Percentiles rank a stretch among this genome's conserved stretches.
Conservation (phyloP, 352 stramenopile species). For the Globisporangium cederbergense region DNA sequence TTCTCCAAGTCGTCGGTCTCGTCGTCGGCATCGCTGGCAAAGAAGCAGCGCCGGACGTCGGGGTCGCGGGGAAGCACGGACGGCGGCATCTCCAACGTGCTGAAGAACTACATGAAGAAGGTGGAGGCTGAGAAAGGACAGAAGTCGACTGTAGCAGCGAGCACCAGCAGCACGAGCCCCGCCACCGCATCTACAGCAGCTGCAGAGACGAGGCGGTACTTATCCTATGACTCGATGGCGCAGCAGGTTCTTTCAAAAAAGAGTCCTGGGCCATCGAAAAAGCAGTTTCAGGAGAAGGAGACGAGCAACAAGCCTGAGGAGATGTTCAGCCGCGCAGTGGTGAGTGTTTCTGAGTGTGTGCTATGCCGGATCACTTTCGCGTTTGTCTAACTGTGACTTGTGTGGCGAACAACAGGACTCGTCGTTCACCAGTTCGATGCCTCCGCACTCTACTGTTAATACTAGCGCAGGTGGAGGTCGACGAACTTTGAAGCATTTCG, state of each 20-base stretch:
- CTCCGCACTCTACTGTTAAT: not conserved
- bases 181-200: not conserved
- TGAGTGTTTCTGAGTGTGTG: not conserved
- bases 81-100: constrained; percentile 8
- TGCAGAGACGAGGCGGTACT: not conserved
- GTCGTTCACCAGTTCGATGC: constrained; percentile 1
- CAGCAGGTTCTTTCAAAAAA: constrained; percentile 2
- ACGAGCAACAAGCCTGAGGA: not conserved
- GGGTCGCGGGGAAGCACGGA: not conserved
- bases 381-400: not conserved
- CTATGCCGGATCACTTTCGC: not conserved
- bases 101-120: constrained; percentile 20
- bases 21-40: constrained; percentile 6
- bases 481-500: constrained; percentile 17
- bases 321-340: constrained; percentile 17
- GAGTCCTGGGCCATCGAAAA: not conserved
- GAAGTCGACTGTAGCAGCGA: not conserved
- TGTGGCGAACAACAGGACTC: constrained; percentile 4
- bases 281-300: not conserved
- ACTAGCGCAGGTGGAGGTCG: not conserved
- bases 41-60: constrained; percentile 16
- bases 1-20: constrained; percentile 9
- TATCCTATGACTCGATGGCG: constrained; percentile 12
- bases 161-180: no score
- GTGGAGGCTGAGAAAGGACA: constrained; percentile 8